Conservation (phyloP, 495 filamentous ascomycete genomes). For the Penicillium goetzii region DNA sequence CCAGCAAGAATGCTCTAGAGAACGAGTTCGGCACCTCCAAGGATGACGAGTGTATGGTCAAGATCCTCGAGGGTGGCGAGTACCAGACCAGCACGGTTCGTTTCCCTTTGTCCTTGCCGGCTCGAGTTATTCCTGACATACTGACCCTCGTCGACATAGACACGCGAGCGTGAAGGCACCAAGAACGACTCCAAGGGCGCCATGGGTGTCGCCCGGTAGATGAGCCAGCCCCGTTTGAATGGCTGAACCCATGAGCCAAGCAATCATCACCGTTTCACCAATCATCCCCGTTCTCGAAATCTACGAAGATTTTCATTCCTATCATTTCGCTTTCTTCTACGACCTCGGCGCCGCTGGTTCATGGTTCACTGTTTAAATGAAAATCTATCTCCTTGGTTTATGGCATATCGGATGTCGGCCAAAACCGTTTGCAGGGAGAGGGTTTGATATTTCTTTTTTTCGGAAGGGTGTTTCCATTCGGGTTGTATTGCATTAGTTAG, state of each 20-base stretch:
- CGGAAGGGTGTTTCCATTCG: slow-evolving; percentile 1
- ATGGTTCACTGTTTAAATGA: neutral
- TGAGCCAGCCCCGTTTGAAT: neutral
- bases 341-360: slow-evolving; percentile 3
- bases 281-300: neutral
- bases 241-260: neutral
- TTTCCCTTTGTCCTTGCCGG: slow-evolving; percentile 13
- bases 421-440: neutral
- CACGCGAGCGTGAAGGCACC: slow-evolving; percentile 38
- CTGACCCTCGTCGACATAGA: slow-evolving; percentile 28
- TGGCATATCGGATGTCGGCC: neutral
- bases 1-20: slow-evolving; percentile 73
- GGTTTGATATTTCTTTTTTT: neutral
- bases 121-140: slow-evolving; percentile 1
- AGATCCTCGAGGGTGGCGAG: slow-evolving; percentile 78
- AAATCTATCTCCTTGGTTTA: neutral
- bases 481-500: slow-evolving; percentile 28
- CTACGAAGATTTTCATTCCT: neutral
- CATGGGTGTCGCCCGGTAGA: slow-evolving; percentile 27
- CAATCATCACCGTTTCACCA: neutral
- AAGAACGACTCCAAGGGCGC: slow-evolving; percentile 41
- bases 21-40: slow-evolving; percentile 83
- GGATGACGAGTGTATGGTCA: slow-evolving; percentile 75
- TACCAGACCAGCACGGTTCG: slow-evolving; percentile 70
- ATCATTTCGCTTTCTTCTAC: neutral